Percentiles rank a stretch among this genome's conserved stretches.
These are phyloP conservation scores for Chytriomyces hyalinus DNA, from an alignment of 192 early-diverging fungal genomes.

Conservation along the genomic window DNA sequence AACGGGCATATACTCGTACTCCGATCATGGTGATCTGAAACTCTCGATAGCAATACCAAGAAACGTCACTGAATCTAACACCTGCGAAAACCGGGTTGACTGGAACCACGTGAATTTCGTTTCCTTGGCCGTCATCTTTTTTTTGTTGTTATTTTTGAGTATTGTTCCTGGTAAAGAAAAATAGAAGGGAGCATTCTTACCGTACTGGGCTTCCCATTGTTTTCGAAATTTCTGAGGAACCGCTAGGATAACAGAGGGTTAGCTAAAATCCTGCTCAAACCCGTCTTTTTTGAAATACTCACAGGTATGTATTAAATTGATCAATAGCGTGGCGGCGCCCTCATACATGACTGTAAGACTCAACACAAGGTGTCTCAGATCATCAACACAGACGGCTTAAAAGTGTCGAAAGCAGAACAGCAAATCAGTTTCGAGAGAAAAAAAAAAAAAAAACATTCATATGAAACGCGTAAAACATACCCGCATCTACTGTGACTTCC, in stretches of 20 bases:
- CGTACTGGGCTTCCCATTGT: conserved; percentile 74
- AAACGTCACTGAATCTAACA: conserved; percentile 59
- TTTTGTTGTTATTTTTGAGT: too few relatives aligned
- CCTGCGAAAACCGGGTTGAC: conserved; percentile 66
- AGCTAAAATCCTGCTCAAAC: not conserved
- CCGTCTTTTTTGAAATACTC: not conserved
- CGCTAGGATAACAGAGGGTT: conserved; percentile 41
- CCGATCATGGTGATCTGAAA: conserved; percentile 52
- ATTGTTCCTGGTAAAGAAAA: conserved; percentile 9
- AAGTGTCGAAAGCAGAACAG: not conserved
- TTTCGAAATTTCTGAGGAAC: conserved; percentile 42
- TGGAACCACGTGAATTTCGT: conserved; percentile 63
- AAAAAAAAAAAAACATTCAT: not conserved
- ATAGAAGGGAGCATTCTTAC: conserved; percentile 21
- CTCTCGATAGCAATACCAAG: conserved; percentile 54
- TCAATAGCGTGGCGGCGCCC: conserved; percentile 62
- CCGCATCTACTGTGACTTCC: conserved; percentile 47
- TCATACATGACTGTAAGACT: conserved; percentile 38
- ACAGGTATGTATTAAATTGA: conserved; percentile 66
- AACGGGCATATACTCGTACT: conserved; percentile 4
- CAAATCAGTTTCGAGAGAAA: not conserved
- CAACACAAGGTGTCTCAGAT: conserved; percentile 49
- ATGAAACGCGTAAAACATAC: too few relatives aligned
- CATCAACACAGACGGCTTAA: conserved; percentile 44
- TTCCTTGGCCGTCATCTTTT: conserved; percentile 63